Base-by-base conservation (phyloP, 2,329 filamentous ascomycete genomes). In the Dryadomyces quercus-mongolicae region DNA sequence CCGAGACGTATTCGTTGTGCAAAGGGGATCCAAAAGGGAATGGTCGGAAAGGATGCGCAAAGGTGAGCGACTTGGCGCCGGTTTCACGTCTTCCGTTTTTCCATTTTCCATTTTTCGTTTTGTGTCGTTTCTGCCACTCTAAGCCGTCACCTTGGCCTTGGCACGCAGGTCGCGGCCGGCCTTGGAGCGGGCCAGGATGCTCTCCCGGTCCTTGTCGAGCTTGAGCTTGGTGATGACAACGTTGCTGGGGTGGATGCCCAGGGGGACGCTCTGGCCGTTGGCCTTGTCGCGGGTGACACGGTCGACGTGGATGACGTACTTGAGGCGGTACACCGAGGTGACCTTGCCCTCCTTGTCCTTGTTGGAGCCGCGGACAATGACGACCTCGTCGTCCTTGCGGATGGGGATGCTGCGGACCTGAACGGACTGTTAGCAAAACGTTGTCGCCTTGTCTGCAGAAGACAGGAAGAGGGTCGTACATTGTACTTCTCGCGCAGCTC, bases 401-500 rank as follows among this genome's bases (percentile, higher is more conserved):
- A 97, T 83, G 71, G 92, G 93, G 73, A 96, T 95, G 74, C 84
- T 85, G 80, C 89, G 89, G 74, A 95, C 89, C 88, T 94, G 62
- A 38, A 15, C 21, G 16, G 15, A 12, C 10, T 2, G 31, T 5
- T 53, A 8, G 10, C 1, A 2, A n/a, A 20, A 8, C 21, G 16
- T 25, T 18, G 15, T 5, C 44, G 31, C 6, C n/a, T 1, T 21
- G 36, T 52, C 42, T 44, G 10, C 42, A 44, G 4, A 43, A 4
- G 12, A 42, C n/a, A 43, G 21, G 2, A 21, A n/a, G 49, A 18
- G 10, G 2, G 2, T 71, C 86, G 64, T 81, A 96, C 93, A 76
- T 95, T 95, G 87, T 98, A 88, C 85, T 98, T 93, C 78, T 95
- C 91, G 71, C 90, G 86, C 72, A 98, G 84, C 80, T 98, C 93